phyloP scores from a whole-genome alignment of 75 land plant genomes.

The Chamaecyparis obtusa region DNA sequence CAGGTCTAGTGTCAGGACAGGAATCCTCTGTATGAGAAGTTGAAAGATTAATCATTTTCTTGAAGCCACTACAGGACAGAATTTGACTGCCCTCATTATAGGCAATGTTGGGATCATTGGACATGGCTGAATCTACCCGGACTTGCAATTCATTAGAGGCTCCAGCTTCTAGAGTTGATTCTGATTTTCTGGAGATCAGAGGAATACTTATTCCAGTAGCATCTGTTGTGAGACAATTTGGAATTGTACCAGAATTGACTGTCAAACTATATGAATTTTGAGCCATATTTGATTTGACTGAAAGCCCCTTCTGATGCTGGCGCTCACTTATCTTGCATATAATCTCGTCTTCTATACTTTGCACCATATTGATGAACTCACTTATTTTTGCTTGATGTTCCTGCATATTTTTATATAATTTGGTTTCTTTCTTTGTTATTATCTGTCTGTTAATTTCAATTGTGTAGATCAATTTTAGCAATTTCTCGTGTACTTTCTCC shows the following conservation, averaged over 20 bases:
- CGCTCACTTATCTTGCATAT: slow-evolving; percentile 3
- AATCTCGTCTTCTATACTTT: slow-evolving; percentile 8
- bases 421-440: slow-evolving; percentile 9
- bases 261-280: background rate
- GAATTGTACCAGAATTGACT: slow-evolving; percentile 1
- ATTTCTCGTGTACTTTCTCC: slow-evolving; percentile 8
- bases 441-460: slow-evolving; percentile 9
- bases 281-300: background rate
- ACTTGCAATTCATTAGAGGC: slow-evolving; percentile 1
- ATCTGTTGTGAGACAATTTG: background rate
- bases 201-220: background rate
- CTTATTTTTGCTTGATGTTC: slow-evolving; percentile 5
- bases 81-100: background rate
- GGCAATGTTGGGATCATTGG: background rate
- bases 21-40: background rate
- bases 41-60: background rate
- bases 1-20: background rate
- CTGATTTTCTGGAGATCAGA: background rate
- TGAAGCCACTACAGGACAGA: background rate
- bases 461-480: slow-evolving; percentile 2
- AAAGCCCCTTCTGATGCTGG: background rate
- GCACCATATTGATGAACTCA: background rate
- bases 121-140: background rate
- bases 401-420: background rate
- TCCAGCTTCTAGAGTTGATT: background rate